phyloP scores from a whole-genome alignment of 345 rosid species.

The Theobroma cacao region DNA sequence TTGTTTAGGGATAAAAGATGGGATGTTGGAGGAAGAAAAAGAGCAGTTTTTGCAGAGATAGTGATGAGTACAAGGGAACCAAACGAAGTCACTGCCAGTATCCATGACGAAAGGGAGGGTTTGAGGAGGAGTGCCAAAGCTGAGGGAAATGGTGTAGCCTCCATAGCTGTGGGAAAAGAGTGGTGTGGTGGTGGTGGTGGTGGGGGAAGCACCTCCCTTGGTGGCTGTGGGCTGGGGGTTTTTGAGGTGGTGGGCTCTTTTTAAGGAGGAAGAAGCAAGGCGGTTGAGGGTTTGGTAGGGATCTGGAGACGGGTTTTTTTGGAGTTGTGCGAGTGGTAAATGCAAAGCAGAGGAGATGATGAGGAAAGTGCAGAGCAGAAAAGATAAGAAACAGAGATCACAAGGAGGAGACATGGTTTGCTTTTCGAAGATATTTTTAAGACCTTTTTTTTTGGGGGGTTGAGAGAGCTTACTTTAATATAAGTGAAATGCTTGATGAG shows the following conservation, averaged over 20 bases:
- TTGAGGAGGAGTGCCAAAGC: slow-evolving; percentile 85
- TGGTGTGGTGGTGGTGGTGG: slow-evolving; percentile 20
- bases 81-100: slow-evolving; percentile 48
- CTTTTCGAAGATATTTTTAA: not conserved
- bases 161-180: slow-evolving; percentile 68
- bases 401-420: not conserved
- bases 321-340: slow-evolving; percentile 22
- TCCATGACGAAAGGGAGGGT: slow-evolving; percentile 54
- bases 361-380: slow-evolving; percentile 21
- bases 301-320: slow-evolving; percentile 18
- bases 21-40: slow-evolving; percentile 12
- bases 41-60: slow-evolving; percentile 38
- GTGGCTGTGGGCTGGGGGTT: slow-evolving; percentile 13
- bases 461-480: not conserved
- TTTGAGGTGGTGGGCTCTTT: slow-evolving; percentile 42
- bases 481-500: not conserved
- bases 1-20: slow-evolving; percentile 29
- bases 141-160: slow-evolving; percentile 70
- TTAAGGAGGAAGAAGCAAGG: slow-evolving; percentile 28
- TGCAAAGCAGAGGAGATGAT: not conserved
- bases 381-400: slow-evolving; percentile 8
- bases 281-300: slow-evolving; percentile 25
- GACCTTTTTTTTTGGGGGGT: not conserved
- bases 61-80: slow-evolving; percentile 43
- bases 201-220: not conserved